Evolutionary conservation across 2,329 filamentous ascomycete species (phyloP).

Genomic region (Bipolaris zeicola): DNA sequence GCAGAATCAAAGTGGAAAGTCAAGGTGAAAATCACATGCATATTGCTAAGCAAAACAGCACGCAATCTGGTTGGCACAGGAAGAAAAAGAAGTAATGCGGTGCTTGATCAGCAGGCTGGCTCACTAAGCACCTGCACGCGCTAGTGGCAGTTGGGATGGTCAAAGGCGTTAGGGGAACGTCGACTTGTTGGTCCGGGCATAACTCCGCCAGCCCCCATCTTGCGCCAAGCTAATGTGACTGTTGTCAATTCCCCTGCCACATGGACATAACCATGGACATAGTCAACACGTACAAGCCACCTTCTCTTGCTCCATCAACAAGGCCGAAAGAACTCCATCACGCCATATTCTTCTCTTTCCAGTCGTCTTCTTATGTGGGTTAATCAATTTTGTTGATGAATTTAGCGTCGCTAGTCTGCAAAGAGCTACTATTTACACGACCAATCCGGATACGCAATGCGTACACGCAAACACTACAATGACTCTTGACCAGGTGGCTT

Average conservation of each 20-base stretch:
- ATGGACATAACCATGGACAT: no score
- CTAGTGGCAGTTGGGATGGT: constrained; percentile 1
- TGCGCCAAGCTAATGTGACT: no score
- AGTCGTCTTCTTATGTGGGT: no score
- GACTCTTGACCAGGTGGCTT: not conserved
- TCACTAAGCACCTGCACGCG: not conserved
- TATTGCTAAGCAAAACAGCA: not conserved
- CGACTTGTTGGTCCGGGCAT: not conserved
- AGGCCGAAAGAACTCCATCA: no score
- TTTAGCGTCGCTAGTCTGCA: no score
- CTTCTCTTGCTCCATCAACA: no score
- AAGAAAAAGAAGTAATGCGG: not conserved
- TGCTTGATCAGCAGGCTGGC: constrained; percentile 1
- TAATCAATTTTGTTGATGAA: no score
- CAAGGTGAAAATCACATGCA: not conserved
- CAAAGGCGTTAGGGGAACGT: not conserved
- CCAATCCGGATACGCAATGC: no score
- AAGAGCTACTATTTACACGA: no score
- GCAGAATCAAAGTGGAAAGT: not conserved
- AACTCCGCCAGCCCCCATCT: not conserved
- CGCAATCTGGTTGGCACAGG: not conserved
- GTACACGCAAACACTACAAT: not conserved
- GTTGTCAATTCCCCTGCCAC: no score
- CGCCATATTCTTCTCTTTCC: no score
- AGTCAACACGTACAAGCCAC: no score